Base-by-base conservation (phyloP, 2,329 filamentous ascomycete genomes). In the Colletotrichum tofieldiae region DNA sequence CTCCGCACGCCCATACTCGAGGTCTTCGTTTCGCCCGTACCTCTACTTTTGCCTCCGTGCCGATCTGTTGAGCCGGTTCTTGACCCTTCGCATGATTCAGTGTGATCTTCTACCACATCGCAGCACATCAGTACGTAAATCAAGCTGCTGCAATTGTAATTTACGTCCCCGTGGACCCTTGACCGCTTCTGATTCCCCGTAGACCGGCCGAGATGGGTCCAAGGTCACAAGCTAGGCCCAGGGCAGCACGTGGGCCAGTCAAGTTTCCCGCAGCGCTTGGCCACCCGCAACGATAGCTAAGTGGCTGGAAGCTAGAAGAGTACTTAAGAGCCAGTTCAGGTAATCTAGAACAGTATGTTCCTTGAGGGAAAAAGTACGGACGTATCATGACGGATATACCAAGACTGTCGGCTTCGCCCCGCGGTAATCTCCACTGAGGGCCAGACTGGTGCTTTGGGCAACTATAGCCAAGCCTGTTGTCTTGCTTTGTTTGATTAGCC, bases 181-280 rank as follows among this genome's bases (percentile, higher is more conserved):
- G n/a, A 12, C 35, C 1, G 6, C 14, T 18, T 51, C 5, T 49
- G 26, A 1, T 23, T n/a, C 20, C 14, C 7, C 4, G 20, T 18
- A 12, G 20, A 41, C 9, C n/a, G 11, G 23, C n/a, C 32, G 18
- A 20, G 12, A n/a, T 23, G 39, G 37, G 32, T 41, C n/a, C 49
- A 35, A n/a, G 14, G 18, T 11, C 47, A 8, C 16, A 3, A 62
- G 41, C 41, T 63, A 62, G 51, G 11, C 51, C 32, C 26, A 41
- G 35, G 54, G 65, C 54, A 35, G 54, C 68, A 71, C 64, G 64
- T 71, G 68, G 68, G 35, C 29, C 5, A n/a, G n/a, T 6, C n/a
- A 58, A 3, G 2, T 66, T 39, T 37, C 23, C 41, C 12, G 32
- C 26, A 45, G 23, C 8, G 14, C 20, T 61, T 35, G 52, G 26